Base-by-base conservation (phyloP, 805 yeast species). In the Ogataea thermomethanolica region DNA sequence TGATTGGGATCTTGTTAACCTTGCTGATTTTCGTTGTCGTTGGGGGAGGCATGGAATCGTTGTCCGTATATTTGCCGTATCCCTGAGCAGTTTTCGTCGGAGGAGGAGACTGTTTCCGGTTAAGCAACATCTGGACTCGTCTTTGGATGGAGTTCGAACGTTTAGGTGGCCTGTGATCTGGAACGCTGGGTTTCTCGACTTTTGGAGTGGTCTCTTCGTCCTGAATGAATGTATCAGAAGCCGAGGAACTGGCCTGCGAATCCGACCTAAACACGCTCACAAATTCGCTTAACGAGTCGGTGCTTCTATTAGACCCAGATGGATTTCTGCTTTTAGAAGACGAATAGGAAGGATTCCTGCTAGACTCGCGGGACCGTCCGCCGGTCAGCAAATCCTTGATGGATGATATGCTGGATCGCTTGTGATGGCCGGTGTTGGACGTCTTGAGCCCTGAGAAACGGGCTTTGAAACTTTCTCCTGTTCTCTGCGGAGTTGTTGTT, bases 61-160 rank as follows among this genome's bases (percentile, higher is more conserved):
- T 24, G 35, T 73, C 81, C 0, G 90, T 79, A 55, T 74, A 85
- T 56, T 78, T 77, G 7, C 96, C 96, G 59, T 89, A 88, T 0
- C 96, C 96, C 5, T 70, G 61, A 0, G 95, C 95, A 0, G 91
- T 79, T 51, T 76, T 81, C 12, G 64, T 56, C 0, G 74, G 64
- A 3, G 74, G 74, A 9, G 75, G 73, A 4, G 73, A 64, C 37
- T 61, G 59, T 45, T 58, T 61, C 50, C 69, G 66, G 43, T 60
- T 67, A 40, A 79, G 58, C 28, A 76, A 62, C 49, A 68, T 69
- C 33, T 71, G 73, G 58, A 79, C 77, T 49, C 84, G 67, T 41
- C 73, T 63, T 50, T 78, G 82, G 31, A 81, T 78, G 0, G 74
- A 66, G 22, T 56, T 58, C 11, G 65, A 45, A 38, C 63, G 49